Evolutionary conservation across 2,329 filamentous ascomycete genomes (phyloP), one percentile per base, ranked within the genome.

Genomic region (Chalara sp.): DNA sequence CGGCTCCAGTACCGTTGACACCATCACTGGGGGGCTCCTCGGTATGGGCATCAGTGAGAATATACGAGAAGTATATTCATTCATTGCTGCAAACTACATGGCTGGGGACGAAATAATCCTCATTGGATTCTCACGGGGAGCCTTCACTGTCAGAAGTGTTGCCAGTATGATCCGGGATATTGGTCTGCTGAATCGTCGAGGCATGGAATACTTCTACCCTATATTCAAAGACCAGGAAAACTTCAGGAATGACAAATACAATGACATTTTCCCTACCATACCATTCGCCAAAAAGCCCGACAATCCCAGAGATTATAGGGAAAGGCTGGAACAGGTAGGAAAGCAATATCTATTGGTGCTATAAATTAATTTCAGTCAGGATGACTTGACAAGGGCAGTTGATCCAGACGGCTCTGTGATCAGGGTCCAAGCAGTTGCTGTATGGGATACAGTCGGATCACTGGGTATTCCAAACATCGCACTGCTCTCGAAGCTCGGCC

Each of bases 1-100:
- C 3, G 74, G 73, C 1, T 72, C 72, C 55, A 72, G 71, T 43
- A 56, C 70, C 32, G 49, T 79, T n/a, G 76, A 79, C 51, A 68
- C 69, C 43, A 54, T 81, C 12, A 72, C 73, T 0, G 78, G 78
- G 5, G 79, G 79, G 42, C 74, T 76, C 2, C 79, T 81, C 58
- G 78, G 79, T 2, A 64, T 71, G 12, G 78, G 79, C 1, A 72
- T 82, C 41, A 61, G 61, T 37, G 63, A 64, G 73, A 62, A 76
- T 55, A 69, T 76, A 32, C 68, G 72, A 30, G 74, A 76, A 61
- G 72, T 71, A 5, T 77, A 76, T 56, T 65, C 67, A 35, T 76
- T 76, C 51, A 59, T 76, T 6, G 68, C 69, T 2, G 56, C 58
- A 37, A 63, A 63, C 35, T 64, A 64, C 70, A 72, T 56, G 66